Conservation (phyloP, 148 eudicot genomes). For the Heliamphora exappendiculata region DNA sequence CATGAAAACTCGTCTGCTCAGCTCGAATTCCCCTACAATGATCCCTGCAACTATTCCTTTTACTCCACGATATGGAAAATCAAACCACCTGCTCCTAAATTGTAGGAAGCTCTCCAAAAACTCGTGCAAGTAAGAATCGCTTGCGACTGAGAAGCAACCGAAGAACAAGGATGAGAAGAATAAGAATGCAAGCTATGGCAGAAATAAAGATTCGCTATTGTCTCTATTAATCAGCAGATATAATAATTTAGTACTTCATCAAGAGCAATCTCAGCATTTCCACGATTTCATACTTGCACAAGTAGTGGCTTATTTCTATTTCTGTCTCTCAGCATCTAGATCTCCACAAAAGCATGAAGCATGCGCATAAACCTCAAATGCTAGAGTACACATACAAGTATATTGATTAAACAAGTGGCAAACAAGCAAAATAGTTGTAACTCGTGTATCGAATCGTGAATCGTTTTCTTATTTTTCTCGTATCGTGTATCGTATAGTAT, state of each 20-base stretch:
- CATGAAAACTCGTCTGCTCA: conserved; percentile 86
- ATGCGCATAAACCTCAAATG: no score
- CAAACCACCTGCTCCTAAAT: conserved; percentile 92
- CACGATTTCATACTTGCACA: neutral
- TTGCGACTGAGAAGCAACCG: conserved; percentile 50
- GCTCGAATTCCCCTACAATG: conserved; percentile 83
- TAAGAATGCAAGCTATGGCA: conserved; percentile 5
- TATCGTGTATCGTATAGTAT: no score
- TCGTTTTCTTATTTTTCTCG: no score
- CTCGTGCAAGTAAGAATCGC: conserved; percentile 60
- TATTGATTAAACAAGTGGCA: no score
- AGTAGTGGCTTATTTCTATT: neutral
- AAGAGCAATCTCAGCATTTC: neutral
- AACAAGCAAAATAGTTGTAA: no score
- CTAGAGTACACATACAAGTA: no score
- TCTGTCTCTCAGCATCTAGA: neutral
- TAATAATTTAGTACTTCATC: neutral
- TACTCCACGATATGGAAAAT: conserved; percentile 79
- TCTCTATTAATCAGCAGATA: neutral
- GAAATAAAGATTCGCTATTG: neutral
- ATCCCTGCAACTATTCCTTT: conserved; percentile 89
- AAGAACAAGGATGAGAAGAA: conserved; percentile 9
- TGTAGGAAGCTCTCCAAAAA: conserved; percentile 86
- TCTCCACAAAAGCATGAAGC: neutral
- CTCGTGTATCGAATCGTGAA: no score